Base-by-base conservation (phyloP, 2,329 filamentous ascomycete species). In the Ploettnerulaceae sp. region DNA sequence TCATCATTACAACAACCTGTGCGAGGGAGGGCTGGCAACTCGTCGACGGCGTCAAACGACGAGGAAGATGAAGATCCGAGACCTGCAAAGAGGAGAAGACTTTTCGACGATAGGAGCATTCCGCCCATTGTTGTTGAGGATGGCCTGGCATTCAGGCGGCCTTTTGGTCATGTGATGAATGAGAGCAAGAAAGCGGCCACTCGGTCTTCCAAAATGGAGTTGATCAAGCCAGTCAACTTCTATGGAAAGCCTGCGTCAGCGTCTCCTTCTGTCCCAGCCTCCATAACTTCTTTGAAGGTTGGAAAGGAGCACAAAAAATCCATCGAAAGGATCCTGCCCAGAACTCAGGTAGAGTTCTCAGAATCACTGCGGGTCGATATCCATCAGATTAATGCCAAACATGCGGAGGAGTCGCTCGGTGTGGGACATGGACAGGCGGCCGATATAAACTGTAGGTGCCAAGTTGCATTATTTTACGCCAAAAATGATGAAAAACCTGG, bases 81-180 rank as follows among this genome's bases (percentile, higher is more conserved):
- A 29, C 57, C 56, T 11, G 33, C 53, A 21, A 63, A 63, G 44
- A 53, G 59, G 28, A 55, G 58, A 11, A 58, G 45, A 32, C 47
- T 46, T 2, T 29, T 24, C 25, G 12, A 42, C 18, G 36, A 43
- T 20, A 39, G 6, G 11, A 12, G 2, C 36, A 31, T 24, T 28
- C 12, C 20, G 21, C 33, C 32, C 47, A 31, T 21, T n/a, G 34
- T 35, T 17, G 25, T 21, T 20, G 17, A 20, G 21, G 47, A 44
- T 20, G 35, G 24, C 5, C 5, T 33, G 28, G 38, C 22, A 15
- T 7, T 7, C 32, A 34, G 52, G 12, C 34, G 48, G 14, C 47
- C 52, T 14, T 48, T 53, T 29, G 38, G 45, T 54, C 50, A 54
- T 34, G 49, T 54, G 46, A 50, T 37, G 9, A 51, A 47, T 42